Evolutionary conservation across 805 yeast species (phyloP).

Genomic region (Schizosaccharomyces osmophilus): DNA sequence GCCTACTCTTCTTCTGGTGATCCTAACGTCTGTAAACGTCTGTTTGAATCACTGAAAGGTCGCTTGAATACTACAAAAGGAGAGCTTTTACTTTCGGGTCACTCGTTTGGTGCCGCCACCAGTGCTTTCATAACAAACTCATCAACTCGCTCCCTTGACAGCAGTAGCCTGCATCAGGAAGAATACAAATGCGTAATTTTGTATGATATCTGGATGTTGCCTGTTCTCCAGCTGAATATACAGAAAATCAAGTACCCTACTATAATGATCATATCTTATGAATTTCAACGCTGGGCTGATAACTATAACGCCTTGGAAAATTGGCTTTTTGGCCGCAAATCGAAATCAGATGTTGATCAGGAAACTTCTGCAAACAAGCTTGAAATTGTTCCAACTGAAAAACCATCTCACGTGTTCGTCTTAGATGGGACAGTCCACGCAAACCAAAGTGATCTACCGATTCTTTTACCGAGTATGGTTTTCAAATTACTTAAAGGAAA

Average conservation of each 20-base stretch:
- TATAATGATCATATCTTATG: background rate
- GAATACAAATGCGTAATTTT: background rate
- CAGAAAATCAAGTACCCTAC: background rate
- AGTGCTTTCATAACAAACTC: constrained; percentile 1
- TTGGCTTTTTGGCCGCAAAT: background rate
- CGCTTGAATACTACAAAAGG: background rate
- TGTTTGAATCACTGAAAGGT: background rate
- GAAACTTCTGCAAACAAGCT: background rate
- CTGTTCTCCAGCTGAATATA: background rate
- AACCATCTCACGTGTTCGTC: background rate
- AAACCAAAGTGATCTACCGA: background rate
- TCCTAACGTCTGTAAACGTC: background rate
- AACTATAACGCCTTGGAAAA: background rate
- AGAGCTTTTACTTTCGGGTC: constrained; percentile 7
- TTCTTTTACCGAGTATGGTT: background rate
- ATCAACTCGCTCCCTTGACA: background rate
- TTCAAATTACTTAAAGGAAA: background rate
- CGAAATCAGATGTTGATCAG: background rate
- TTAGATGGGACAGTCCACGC: background rate
- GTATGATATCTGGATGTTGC: constrained; percentile 2
- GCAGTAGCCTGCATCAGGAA: background rate
- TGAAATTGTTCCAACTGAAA: background rate
- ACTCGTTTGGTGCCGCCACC: constrained; percentile 11
- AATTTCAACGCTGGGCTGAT: background rate
- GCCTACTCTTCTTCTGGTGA: background rate